These are phyloP conservation scores for Larix kaempferi DNA, from an alignment of 75 land plant species.

Conservation along the genomic window DNA sequence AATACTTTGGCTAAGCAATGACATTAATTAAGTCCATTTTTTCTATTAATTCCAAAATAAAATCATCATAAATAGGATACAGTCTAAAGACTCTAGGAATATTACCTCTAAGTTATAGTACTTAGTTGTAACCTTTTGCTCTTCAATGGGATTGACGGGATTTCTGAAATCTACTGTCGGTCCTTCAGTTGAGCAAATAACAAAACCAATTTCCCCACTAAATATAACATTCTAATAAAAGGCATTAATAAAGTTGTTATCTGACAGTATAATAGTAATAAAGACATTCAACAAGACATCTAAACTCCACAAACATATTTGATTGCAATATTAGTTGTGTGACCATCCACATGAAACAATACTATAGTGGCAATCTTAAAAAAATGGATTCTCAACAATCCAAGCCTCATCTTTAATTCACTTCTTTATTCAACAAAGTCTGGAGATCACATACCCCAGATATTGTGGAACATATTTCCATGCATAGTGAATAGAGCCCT, in stretches of 20 bases:
- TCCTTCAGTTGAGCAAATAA: slow-evolving; percentile 89
- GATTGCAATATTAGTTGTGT: neutral
- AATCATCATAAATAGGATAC: neutral
- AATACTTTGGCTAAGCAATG: neutral
- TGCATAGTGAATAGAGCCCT: too few species aligned
- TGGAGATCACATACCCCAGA: too few species aligned
- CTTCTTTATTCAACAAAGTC: too few species aligned
- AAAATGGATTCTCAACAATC: neutral
- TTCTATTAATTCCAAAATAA: neutral
- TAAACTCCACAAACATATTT: neutral
- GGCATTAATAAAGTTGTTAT: slow-evolving; percentile 1
- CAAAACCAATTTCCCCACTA: slow-evolving; percentile 93
- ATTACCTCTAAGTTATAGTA: slow-evolving; percentile 87
- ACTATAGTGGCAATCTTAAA: neutral
- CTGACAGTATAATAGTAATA: neutral
- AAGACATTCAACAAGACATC: neutral
- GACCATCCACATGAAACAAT: neutral
- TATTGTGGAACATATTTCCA: too few species aligned
- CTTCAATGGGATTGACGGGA: slow-evolving; percentile 82
- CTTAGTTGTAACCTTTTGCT: slow-evolving; percentile 37
- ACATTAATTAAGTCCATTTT: neutral
- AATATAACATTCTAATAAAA: neutral
- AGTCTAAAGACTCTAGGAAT: slow-evolving; percentile 1
- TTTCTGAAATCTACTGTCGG: slow-evolving; percentile 66
- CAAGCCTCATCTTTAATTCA: too few species aligned